Conservation (phyloP, 116 monocot species). For the Papilionanthe hybrid region DNA sequence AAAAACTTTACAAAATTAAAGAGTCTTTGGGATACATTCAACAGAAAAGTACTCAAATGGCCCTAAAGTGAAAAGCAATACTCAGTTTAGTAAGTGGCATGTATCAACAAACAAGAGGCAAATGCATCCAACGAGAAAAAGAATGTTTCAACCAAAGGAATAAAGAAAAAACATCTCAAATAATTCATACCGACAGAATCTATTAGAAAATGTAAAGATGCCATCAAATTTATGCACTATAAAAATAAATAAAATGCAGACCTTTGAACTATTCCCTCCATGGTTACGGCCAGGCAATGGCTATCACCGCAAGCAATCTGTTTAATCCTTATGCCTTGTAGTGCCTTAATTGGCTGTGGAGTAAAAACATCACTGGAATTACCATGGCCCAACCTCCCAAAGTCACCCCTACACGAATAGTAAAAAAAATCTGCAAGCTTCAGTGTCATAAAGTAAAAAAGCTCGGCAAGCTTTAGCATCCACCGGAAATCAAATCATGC, state of each 20-base stretch:
- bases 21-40: not conserved
- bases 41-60: not conserved
- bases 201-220: not conserved
- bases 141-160: not conserved
- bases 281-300: conserved; percentile 89
- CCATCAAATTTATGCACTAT: not conserved
- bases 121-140: not conserved
- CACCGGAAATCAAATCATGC: not conserved
- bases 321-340: conserved; percentile 70
- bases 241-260: conserved; percentile 12
- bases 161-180: not conserved
- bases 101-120: not conserved
- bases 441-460: not conserved
- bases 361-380: conserved; percentile 92
- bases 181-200: not conserved
- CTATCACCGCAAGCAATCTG: conserved; percentile 98
- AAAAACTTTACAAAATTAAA: no score
- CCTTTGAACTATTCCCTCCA: conserved; percentile 83
- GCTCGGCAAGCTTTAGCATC: not conserved
- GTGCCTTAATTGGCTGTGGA: conserved; percentile 86
- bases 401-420: conserved; percentile 70
- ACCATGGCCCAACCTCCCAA: conserved; percentile 93
- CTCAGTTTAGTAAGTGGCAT: not conserved
- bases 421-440: not conserved
- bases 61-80: not conserved